phyloP scores from a whole-genome alignment of 1,284 basidiomycete genomes.

The Erythrobasidium hasegawianum region DNA sequence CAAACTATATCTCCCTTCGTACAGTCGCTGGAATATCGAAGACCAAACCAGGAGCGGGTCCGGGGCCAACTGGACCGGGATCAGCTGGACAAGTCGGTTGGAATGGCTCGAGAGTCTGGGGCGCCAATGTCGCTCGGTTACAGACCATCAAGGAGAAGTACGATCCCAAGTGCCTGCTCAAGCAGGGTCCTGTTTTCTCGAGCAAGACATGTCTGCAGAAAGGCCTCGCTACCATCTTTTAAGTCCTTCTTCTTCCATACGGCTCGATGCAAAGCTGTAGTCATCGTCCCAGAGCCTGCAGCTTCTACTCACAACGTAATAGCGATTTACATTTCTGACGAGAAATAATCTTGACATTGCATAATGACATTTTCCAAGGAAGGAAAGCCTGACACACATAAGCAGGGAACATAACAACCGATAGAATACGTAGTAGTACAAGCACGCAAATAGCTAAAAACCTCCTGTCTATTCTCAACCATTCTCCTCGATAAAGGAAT shows the following conservation, averaged over 20 bases:
- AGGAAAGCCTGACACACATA: no score
- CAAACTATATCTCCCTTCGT: not conserved
- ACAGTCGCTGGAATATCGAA: slow-evolving; percentile 1
- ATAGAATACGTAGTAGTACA: no score
- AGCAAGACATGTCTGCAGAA: not conserved
- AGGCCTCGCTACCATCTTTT: not conserved
- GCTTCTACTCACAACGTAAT: not conserved
- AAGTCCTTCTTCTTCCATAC: no score
- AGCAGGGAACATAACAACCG: no score
- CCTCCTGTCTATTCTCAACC: no score
- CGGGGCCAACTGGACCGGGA: no score
- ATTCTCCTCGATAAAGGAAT: not conserved
- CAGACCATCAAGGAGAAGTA: slow-evolving; percentile 6
- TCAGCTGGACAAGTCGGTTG: not conserved
- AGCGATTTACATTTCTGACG: no score
- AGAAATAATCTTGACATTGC: no score
- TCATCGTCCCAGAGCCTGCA: no score
- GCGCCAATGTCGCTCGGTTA: not conserved
- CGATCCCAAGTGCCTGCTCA: not conserved
- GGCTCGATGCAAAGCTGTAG: no score
- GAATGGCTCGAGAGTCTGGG: not conserved
- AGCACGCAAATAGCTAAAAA: no score
- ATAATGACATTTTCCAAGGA: no score
- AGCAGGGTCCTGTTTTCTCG: not conserved
- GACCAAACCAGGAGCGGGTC: not conserved